Evolutionary conservation across 805 yeast genomes (phyloP), one percentile per base, ranked within the genome.

Genomic region (Candida taoyuanica): DNA sequence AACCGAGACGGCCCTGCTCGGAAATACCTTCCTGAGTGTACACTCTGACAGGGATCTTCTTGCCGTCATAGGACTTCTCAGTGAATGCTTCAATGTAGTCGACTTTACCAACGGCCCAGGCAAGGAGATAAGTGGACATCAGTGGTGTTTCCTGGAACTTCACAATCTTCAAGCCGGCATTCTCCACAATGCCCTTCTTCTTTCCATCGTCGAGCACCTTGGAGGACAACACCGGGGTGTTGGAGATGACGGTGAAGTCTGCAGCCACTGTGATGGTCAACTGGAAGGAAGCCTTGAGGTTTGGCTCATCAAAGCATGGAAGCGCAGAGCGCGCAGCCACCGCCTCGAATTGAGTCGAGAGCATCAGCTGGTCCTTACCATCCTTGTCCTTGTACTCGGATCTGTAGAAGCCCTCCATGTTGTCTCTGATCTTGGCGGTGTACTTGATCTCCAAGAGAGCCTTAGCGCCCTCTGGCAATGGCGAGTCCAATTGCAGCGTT

Each of bases 271-370:
- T 70, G 55, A 85, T 67, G 19, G 78, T 63, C 44, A 85, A 67
- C 36, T 77, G 78, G 55, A 80, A 85, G 31, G 78, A 68, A 21
- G 24, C 24, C 24, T 21, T 21, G 24, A 21, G 24, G 11, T 82
- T 78, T 28, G 95, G 94, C 58, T 84, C 93, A 61, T 85, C 95
- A 51, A 79, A 82, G 58, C 82, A 83, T 27, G 95, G 95, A 65
- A 85, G 81, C 5, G 93, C 91, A 46, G 85, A 67, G 53, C 95
- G 76, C 42, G 91, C 87, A 53, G 83, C 88, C 24, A 88, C 81
- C 17, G 94, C 80, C 64, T 85, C 94, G 71, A 85, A 79, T 62
- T 85, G 94, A 31, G 94, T 84, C 34, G 89, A 80, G 31, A 86
- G 81, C 70, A 82, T 68, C 55, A 81, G 79, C 52, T 80, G 80